Evolutionary conservation across 768 basidiomycete genomes (phyloP).

Genomic region (Suillus lakei): DNA sequence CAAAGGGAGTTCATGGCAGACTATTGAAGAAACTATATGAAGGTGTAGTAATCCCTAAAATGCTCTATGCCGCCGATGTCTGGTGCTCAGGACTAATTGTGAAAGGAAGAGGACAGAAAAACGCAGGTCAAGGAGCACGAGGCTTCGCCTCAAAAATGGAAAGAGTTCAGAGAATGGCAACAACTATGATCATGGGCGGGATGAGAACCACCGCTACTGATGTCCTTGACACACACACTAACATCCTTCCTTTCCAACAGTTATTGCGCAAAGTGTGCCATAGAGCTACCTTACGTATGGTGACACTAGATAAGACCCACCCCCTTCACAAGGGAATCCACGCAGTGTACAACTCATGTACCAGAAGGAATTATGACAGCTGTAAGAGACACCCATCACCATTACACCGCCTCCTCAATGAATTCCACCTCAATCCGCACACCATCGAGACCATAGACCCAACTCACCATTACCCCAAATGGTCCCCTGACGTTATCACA

Average conservation of each 20-base stretch:
- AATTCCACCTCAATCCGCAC: constrained; percentile 15
- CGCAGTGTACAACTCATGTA: constrained; percentile 13
- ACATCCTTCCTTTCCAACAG: constrained; percentile 22
- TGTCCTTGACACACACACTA: constrained; percentile 21
- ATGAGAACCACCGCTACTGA: constrained; percentile 21
- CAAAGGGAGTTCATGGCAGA: not conserved
- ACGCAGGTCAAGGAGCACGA: not conserved
- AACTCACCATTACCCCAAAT: constrained; percentile 10
- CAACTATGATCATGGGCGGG: constrained; percentile 15
- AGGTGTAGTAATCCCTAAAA: constrained; percentile 13
- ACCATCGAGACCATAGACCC: constrained; percentile 21
- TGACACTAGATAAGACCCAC: constrained; percentile 22
- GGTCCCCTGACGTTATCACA: constrained; percentile 4
- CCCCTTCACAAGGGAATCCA: constrained; percentile 24
- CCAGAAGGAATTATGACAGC: constrained; percentile 6
- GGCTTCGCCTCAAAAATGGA: constrained; percentile 6
- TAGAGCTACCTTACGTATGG: not conserved
- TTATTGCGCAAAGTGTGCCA: constrained; percentile 6
- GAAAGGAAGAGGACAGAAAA: not conserved
- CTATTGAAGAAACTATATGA: not conserved
- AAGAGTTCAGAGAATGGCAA: constrained; percentile 2
- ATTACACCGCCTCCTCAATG: constrained; percentile 26
- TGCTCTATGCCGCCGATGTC: constrained; percentile 15
- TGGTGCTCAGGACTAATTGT: constrained; percentile 15
- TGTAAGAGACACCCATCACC: constrained; percentile 23